These are phyloP conservation scores for Mycena kentingensis DNA, from an alignment of 768 basidiomycete species.

Conservation along the genomic window DNA sequence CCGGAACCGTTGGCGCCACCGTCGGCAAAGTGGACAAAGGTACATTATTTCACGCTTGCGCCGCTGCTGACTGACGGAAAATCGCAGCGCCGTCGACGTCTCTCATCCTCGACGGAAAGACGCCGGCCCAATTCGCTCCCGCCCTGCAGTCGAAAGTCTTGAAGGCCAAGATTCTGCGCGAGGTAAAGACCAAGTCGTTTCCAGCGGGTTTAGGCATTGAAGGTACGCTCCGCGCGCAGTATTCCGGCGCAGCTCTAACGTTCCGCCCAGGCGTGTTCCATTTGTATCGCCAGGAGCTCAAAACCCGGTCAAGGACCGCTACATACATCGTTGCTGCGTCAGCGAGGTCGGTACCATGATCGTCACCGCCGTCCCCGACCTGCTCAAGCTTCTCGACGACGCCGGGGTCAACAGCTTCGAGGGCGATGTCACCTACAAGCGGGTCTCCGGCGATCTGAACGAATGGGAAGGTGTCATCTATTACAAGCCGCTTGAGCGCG, in stretches of 20 bases:
- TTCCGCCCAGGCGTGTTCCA: neutral
- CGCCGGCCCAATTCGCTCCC: conserved; percentile 1
- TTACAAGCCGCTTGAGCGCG: neutral
- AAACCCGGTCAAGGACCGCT: conserved; percentile 31
- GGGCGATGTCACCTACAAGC: neutral
- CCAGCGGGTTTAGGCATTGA: conserved; percentile 5
- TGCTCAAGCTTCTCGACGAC: conserved; percentile 14
- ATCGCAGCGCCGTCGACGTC: conserved; percentile 13
- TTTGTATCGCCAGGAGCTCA: conserved; percentile 28
- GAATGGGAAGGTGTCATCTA: neutral
- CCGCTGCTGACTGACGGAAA: neutral
- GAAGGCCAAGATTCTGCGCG: conserved; percentile 1
- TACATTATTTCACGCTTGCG: neutral
- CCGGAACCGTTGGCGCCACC: conserved; percentile 12
- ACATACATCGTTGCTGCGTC: conserved; percentile 14
- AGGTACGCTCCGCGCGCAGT: neutral
- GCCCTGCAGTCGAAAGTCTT: conserved; percentile 8
- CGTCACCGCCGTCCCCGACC: conserved; percentile 21
- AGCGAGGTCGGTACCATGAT: conserved; percentile 21
- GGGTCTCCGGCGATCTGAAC: neutral
- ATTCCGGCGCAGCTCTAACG: neutral
- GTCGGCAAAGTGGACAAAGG: conserved; percentile 19
- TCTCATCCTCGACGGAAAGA: neutral
- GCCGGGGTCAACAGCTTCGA: neutral
- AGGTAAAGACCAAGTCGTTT: neutral